phyloP scores from a whole-genome alignment of 768 basidiomycete species.

The Suillus weaverae region DNA sequence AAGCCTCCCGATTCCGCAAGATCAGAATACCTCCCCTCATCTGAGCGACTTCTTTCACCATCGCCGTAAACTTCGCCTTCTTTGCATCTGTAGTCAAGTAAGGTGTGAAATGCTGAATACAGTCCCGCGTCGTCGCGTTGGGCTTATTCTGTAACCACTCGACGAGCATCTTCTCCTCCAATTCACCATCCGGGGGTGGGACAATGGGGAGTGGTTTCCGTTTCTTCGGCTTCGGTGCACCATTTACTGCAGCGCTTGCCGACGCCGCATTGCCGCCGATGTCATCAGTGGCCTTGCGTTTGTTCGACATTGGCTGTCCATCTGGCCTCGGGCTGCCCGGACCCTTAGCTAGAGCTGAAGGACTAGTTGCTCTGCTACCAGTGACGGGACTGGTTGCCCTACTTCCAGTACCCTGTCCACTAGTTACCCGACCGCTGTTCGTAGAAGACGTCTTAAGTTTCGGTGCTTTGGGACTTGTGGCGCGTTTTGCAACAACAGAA shows the following conservation, averaged over 20 bases:
- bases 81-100: constrained; percentile 69
- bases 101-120: constrained; percentile 76
- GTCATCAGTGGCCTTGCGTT: constrained; percentile 59
- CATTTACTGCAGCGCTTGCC: constrained; percentile 13
- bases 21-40: constrained; percentile 66
- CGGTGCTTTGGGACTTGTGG: constrained; percentile 75
- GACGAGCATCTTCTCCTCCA: constrained; percentile 66
- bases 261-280: constrained; percentile 15
- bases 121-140: constrained; percentile 75
- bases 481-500: constrained; percentile 78
- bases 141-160: constrained; percentile 72
- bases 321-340: constrained; percentile 35
- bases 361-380: constrained; percentile 37
- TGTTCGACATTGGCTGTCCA: constrained; percentile 48
- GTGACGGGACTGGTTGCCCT: constrained; percentile 52
- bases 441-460: constrained; percentile 50
- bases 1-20: constrained; percentile 44
- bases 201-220: constrained; percentile 43
- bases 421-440: constrained; percentile 52
- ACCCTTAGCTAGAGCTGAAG: constrained; percentile 24
- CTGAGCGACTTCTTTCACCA: constrained; percentile 79
- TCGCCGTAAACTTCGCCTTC: constrained; percentile 72
- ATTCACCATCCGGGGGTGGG: constrained; percentile 50
- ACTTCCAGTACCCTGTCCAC: constrained; percentile 44
- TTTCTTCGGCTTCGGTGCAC: constrained; percentile 53